Conservation (phyloP, 768 basidiomycete species). For the Collybia sordida region DNA sequence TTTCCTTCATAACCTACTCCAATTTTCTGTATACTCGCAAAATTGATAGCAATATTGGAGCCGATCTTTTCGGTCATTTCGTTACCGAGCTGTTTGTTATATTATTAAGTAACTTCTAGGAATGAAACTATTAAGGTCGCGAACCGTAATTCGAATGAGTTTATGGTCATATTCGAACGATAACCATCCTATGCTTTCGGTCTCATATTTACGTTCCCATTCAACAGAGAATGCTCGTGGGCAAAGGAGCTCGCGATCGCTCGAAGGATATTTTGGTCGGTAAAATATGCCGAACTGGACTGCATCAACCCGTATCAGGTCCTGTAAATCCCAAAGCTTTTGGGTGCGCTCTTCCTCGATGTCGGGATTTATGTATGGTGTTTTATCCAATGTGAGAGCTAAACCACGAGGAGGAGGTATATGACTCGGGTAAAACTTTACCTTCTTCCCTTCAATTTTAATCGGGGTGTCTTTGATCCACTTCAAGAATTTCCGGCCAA, state of each 20-base stretch:
- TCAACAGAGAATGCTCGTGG: slow-evolving; percentile 68
- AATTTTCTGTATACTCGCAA: slow-evolving; percentile 59
- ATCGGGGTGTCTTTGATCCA: slow-evolving; percentile 43
- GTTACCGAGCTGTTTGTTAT: slow-evolving; percentile 55
- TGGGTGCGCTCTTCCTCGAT: slow-evolving; percentile 47
- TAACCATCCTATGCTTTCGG: slow-evolving; percentile 49
- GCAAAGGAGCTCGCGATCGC: slow-evolving; percentile 24
- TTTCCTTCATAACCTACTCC: slow-evolving; percentile 62
- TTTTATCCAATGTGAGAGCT: slow-evolving; percentile 45
- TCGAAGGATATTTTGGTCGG: slow-evolving; percentile 30
- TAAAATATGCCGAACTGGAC: slow-evolving; percentile 71
- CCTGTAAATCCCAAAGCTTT: slow-evolving; percentile 42
- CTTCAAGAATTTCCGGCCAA: slow-evolving; percentile 47
- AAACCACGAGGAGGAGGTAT: slow-evolving; percentile 10
- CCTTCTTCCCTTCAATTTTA: slow-evolving; percentile 37
- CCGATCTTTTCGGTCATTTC: slow-evolving; percentile 49
- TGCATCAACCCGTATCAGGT: slow-evolving; percentile 52
- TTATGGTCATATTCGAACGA: slow-evolving; percentile 71
- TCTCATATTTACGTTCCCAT: slow-evolving; percentile 55
- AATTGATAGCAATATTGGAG: slow-evolving; percentile 50
- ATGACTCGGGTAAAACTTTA: slow-evolving; percentile 31
- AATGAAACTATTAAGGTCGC: slow-evolving; percentile 9
- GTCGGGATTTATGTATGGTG: slow-evolving; percentile 54
- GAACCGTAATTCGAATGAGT: slow-evolving; percentile 59
- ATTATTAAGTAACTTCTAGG: slow-evolving; percentile 1